Base-by-base conservation (phyloP, 257 asterid species). In the Solanum lycopersicoides region DNA sequence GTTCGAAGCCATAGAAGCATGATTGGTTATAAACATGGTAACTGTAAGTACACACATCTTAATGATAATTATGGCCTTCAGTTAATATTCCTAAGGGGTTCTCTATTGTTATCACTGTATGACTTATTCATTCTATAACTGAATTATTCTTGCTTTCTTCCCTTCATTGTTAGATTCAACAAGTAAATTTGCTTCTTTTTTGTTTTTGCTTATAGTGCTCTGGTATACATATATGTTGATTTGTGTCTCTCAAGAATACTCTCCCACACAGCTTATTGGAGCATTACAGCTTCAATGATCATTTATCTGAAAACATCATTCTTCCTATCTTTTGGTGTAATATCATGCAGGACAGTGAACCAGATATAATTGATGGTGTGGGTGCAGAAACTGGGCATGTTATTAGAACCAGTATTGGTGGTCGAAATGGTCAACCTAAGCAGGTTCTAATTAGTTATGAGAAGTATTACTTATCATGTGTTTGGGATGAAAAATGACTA, bases 371-470 rank as follows among this genome's bases (percentile, higher is more conserved):
- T 86, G 99, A 95, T 87, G 98, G 98, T 77, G 97, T 96, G 92
- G 98, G 99, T 89, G 95, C 99, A 87, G 98, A 96, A 92, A 92
- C 98, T 79, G 99, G 98, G 65, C 99, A 95, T 90, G 96, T 95
- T 20, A 94, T 95, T 89, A 91, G 96, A 91, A 94, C 98, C 66
- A 95, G 98, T 35, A 90, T 94, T 73, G 98, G 98, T 69, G 98
- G 99, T 79, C 95, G 98, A 88, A 91, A 94, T 92, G 98, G 99
- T 89, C 99, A 96, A 92, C 87, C 98, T 88, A 96, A 91, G 92
- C 98, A 96, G 98, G 99, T 96, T 89, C 63, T 41, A 42, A 60
- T 83, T 87, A 32, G 82, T 87, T 56, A 84, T 42, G 84, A 72
- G 85, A 90, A 75, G 87, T 89, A 56, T 83, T 60, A 79, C 41